Percentiles rank a stretch among this genome's conserved stretches.
These are phyloP conservation scores for Ganoderma lingzhi DNA, from an alignment of 1,284 basidiomycete species.

Conservation along the genomic window DNA sequence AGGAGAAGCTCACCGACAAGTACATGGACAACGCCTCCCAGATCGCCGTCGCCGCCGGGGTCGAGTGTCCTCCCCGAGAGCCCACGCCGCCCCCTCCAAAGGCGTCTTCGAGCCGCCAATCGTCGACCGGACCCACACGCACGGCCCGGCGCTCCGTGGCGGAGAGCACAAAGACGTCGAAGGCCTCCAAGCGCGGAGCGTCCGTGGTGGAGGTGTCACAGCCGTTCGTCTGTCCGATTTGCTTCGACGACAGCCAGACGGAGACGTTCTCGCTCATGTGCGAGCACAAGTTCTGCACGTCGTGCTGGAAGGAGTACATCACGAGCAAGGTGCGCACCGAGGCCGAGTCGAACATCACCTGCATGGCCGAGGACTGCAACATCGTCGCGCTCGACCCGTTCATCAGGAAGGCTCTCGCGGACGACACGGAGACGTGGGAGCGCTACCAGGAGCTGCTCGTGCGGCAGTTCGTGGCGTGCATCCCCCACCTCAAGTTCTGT, in stretches of 20 bases:
- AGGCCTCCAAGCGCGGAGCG: slow-evolving; percentile 38
- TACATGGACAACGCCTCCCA: slow-evolving; percentile 90
- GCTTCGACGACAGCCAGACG: slow-evolving; percentile 82
- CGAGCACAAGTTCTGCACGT: slow-evolving; percentile 84
- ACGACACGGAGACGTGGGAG: slow-evolving; percentile 55
- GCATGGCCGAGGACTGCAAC: slow-evolving; percentile 93
- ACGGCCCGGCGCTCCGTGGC: slow-evolving; percentile 53
- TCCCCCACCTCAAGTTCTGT: slow-evolving; percentile 90
- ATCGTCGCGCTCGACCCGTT: slow-evolving; percentile 78
- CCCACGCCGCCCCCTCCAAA: slow-evolving; percentile 35
- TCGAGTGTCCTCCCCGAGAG: slow-evolving; percentile 44
- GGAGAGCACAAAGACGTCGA: slow-evolving; percentile 44
- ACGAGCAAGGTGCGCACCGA: slow-evolving; percentile 90
- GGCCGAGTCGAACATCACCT: slow-evolving; percentile 88
- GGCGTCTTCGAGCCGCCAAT: slow-evolving; percentile 34
- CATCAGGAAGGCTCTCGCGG: slow-evolving; percentile 54
- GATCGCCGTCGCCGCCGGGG: slow-evolving; percentile 78
- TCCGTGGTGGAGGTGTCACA: slow-evolving; percentile 41
- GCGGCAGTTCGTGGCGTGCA: slow-evolving; percentile 91
- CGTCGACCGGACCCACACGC: slow-evolving; percentile 40
- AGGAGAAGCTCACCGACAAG: slow-evolving; percentile 93
- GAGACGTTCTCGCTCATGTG: slow-evolving; percentile 76
- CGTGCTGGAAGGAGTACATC: slow-evolving; percentile 90
- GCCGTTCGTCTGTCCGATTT: slow-evolving; percentile 88
- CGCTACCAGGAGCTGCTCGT: slow-evolving; percentile 91